Evolutionary conservation across 306 rosid genomes (phyloP).

Genomic region (Fagus sylvatica): DNA sequence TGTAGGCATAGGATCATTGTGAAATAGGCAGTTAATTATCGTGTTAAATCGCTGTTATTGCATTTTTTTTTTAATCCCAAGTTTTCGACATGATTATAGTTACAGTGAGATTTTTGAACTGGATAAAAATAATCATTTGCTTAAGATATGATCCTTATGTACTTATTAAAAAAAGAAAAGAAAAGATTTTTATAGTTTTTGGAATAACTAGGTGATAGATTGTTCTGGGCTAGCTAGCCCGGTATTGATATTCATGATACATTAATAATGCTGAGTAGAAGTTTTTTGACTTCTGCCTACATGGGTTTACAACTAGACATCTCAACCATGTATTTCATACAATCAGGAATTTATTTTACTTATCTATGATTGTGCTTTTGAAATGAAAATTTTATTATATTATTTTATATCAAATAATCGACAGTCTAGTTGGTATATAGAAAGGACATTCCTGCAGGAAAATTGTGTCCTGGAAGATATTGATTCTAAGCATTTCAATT

Average conservation of each 20-base stretch:
- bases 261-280: neutral
- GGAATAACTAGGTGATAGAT: neutral
- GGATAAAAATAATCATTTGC: neutral
- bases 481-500: neutral
- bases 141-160: neutral
- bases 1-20: neutral
- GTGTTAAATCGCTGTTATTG: neutral
- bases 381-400: slow-evolving; percentile 7
- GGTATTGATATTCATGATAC: neutral
- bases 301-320: neutral
- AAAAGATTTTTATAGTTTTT: neutral
- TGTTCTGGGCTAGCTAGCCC: neutral
- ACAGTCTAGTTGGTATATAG: slow-evolving; percentile 5
- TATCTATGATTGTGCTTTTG: neutral
- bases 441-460: neutral
- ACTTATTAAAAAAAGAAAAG: no score
- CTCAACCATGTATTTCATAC: neutral
- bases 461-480: neutral
- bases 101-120: neutral
- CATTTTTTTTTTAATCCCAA: neutral
- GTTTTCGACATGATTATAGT: neutral
- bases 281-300: neutral
- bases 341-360: neutral
- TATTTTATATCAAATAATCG: neutral
- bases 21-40: neutral